Percentiles rank a stretch among this genome's conserved stretches.
Conservation (phyloP, 2,329 filamentous ascomycete species). For the Lizonia empirigonia region DNA sequence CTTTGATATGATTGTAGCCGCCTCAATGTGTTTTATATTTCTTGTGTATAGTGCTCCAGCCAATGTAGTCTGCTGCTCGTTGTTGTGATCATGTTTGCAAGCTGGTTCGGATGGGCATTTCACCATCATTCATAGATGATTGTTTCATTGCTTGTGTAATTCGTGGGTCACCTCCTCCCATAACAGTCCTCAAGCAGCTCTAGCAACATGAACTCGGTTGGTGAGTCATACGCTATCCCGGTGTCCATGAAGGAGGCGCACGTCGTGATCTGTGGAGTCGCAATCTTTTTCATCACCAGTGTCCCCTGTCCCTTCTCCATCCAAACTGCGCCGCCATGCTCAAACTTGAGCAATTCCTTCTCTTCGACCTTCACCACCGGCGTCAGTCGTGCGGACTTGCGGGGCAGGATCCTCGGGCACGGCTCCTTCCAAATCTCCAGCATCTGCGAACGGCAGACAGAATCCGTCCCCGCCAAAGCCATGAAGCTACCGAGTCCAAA, state of each 20-base stretch:
- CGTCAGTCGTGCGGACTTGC: conserved; percentile 13
- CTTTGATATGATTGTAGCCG: not conserved
- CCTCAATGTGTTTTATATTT: not conserved
- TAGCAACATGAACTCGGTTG: conserved; percentile 14
- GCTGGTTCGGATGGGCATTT: not conserved
- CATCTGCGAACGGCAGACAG: conserved; percentile 3
- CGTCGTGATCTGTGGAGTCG: not conserved
- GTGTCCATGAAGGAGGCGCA: conserved; percentile 9
- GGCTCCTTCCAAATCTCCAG: conserved; percentile 21
- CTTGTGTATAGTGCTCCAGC: not conserved
- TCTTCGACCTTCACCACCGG: conserved; percentile 10
- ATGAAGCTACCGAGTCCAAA: conserved; percentile 26
- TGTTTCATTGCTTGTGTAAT: not conserved
- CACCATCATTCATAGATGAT: not conserved
- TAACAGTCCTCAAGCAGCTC: conserved; percentile 13
- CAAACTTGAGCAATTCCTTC: conserved; percentile 5
- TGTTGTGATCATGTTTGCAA: not conserved
- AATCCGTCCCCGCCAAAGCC: not conserved
- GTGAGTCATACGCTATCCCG: conserved; percentile 11
- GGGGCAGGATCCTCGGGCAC: conserved; percentile 2
- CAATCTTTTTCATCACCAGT: conserved; percentile 2
- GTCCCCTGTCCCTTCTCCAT: conserved; percentile 5
- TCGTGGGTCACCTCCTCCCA: conserved; percentile 4
- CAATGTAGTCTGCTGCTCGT: not conserved
- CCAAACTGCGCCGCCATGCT: not conserved